Evolutionary conservation across 1,284 basidiomycete genomes (phyloP), one percentile per base, ranked within the genome.

Genomic region (Ceratobasidium sp.): DNA sequence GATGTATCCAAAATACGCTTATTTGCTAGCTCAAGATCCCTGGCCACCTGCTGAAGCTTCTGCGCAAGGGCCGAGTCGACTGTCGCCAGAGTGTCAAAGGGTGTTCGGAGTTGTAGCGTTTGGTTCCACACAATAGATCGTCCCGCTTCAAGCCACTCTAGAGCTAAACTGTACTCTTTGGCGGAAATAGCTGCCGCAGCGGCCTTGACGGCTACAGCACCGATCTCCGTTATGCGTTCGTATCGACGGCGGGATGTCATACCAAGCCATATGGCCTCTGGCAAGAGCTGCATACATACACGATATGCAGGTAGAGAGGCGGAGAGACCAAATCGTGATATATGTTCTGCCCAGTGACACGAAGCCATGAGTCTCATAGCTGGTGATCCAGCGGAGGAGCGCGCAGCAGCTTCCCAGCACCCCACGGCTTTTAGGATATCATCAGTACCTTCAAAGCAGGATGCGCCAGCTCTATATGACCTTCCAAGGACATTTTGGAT

Each of bases 101-200:
- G 46, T 23, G 46, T 49, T 18, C 46, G 46, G 21, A 49, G 16
- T 6, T 49, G 46, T 14, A 49, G 4, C 6, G 21, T 23, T 69
- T 81, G 80, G 9, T 72, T 72, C 80, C 80, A 81, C 28, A 80
- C 76, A 11, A 81, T 72, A 30, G 76, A 76, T 21, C 79, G 75
- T 14, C 80, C 79, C 66, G 76, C 21, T 62, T 79, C 79, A 2
- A 79, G 62, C 64, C 77, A 76, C 57, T 80, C 79, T 21, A 79
- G 21, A 13, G 78, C 79, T 7, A 30, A 30, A 18, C 52, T 38
- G n/a, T 18, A 54, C 9, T 28, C 35, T 7, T n/a, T 13, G 18
- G 38, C 16, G 16, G 64, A n/a, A 1, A 69, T 69, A 1, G 47
- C 64, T 11, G 16, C 32, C 11, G 64, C 21, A 1, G 50, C 64